Evolutionary conservation across 1,139 yeast genomes (phyloP).

Genomic region (Pneumocystis oryctolagi): DNA sequence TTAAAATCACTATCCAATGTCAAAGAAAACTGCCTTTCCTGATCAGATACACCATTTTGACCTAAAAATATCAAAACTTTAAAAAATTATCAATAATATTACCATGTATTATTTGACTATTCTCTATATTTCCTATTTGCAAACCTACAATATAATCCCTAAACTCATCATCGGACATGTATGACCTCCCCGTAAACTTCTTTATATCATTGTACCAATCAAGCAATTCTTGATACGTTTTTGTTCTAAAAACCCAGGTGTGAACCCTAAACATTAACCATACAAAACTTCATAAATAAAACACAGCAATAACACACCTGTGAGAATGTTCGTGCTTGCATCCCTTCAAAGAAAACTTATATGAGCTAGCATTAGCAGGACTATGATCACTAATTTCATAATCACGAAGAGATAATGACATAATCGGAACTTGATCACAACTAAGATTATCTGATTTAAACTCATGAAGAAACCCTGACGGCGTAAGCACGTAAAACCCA

Average conservation of each 20-base stretch:
- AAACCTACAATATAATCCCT: neutral
- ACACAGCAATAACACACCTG: neutral
- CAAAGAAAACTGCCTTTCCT: neutral
- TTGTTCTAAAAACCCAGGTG: constrained; percentile 85
- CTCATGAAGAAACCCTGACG: constrained; percentile 67
- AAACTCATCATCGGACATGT: neutral
- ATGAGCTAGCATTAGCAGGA: constrained; percentile 27
- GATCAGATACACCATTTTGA: neutral
- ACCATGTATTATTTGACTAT: neutral
- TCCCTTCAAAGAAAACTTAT: constrained; percentile 68
- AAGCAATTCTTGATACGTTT: constrained; percentile 60
- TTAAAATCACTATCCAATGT: neutral
- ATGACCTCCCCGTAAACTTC: neutral
- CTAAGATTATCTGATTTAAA: constrained; percentile 72
- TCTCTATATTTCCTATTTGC: neutral
- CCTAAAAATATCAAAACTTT: neutral
- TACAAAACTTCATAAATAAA: neutral
- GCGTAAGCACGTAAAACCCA: constrained; percentile 84
- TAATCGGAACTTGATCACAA: constrained; percentile 70
- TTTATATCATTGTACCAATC: constrained; percentile 53
- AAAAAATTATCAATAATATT: neutral
- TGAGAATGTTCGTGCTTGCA: constrained; percentile 46
- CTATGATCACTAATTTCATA: constrained; percentile 69
- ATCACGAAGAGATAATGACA: constrained; percentile 69
- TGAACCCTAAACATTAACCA: constrained; percentile 50